Conservation (phyloP, 192 early-diverging fungal species). For the Umbelopsis sp. region DNA sequence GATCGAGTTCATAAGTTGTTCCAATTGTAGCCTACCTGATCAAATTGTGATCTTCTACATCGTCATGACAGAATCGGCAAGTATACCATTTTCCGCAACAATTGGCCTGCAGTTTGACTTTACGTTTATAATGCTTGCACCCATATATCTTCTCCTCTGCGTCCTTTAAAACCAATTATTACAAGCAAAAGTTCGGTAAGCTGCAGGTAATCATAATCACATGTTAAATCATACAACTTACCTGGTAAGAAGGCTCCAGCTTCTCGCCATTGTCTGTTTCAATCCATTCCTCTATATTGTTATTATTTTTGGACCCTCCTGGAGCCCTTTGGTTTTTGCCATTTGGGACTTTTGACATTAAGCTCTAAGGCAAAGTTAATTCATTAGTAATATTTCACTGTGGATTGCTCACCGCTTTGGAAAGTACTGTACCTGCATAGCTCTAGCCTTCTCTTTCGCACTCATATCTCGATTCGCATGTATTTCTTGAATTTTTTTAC, state of each 20-base stretch:
- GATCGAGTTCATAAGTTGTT: neutral
- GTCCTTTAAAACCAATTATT: slow-evolving; percentile 43
- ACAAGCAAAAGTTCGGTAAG: neutral
- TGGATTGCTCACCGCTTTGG: neutral
- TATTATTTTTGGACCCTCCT: slow-evolving; percentile 59
- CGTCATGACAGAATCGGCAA: slow-evolving; percentile 86
- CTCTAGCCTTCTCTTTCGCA: slow-evolving; percentile 64
- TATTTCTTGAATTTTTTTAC: slow-evolving; percentile 69
- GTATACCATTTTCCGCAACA: slow-evolving; percentile 81
- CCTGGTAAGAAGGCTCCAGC: neutral
- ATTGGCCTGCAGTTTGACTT: slow-evolving; percentile 74
- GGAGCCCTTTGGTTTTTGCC: slow-evolving; percentile 26
- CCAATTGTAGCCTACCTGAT: slow-evolving; percentile 53
- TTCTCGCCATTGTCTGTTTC: slow-evolving; percentile 12
- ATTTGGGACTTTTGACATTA: neutral
- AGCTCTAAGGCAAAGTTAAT: neutral
- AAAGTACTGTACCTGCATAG: slow-evolving; percentile 64
- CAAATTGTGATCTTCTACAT: slow-evolving; percentile 74
- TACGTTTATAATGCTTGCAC: slow-evolving; percentile 80
- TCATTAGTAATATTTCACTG: too few relatives aligned
- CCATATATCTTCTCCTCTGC: slow-evolving; percentile 56
- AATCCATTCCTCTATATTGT: slow-evolving; percentile 41
- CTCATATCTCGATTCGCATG: slow-evolving; percentile 53
- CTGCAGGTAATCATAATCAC: neutral
- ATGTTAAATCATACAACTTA: neutral